phyloP scores from a whole-genome alignment of 1,139 yeast species.

The Debaryomyces coudertii region DNA sequence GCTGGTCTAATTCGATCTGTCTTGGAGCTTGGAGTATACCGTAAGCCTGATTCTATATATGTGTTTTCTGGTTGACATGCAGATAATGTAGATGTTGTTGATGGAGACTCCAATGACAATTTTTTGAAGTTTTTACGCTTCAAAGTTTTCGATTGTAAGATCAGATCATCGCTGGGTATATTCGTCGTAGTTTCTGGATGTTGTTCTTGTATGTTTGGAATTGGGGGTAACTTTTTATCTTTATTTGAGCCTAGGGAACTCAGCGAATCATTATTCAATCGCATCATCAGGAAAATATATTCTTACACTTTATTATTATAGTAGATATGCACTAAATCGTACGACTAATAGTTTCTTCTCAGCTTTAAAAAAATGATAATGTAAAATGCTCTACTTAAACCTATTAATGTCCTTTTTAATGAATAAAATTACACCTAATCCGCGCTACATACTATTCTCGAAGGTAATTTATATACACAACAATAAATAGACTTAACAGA shows the following conservation, averaged over 20 bases:
- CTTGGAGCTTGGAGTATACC: constrained; percentile 15
- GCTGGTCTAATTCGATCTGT: constrained; percentile 26
- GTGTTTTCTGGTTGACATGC: not conserved
- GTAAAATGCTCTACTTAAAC: not conserved
- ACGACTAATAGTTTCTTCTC: not conserved
- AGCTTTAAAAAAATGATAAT: not conserved
- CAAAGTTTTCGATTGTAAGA: constrained; percentile 59
- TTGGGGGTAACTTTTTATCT: constrained; percentile 46
- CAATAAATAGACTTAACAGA: constrained; percentile 1
- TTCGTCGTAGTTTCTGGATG: constrained; percentile 12
- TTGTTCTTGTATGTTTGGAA: constrained; percentile 27
- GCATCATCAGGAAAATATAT: constrained; percentile 24
- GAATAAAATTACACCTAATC: not conserved
- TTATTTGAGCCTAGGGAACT: constrained; percentile 30
- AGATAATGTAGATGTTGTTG: constrained; percentile 9
- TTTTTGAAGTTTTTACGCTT: constrained; percentile 76
- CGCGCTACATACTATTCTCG: constrained; percentile 2
- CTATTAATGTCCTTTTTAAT: not conserved
- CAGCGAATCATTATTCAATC: constrained; percentile 29
- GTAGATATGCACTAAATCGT: not conserved
- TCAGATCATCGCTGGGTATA: constrained; percentile 16
- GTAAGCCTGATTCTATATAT: constrained; percentile 15
- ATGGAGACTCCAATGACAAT: constrained; percentile 50
- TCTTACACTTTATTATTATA: not conserved
- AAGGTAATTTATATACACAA: constrained; percentile 6